Base-by-base conservation (phyloP, 2,329 filamentous ascomycete species). In the Chrysoporthe cubensis region DNA sequence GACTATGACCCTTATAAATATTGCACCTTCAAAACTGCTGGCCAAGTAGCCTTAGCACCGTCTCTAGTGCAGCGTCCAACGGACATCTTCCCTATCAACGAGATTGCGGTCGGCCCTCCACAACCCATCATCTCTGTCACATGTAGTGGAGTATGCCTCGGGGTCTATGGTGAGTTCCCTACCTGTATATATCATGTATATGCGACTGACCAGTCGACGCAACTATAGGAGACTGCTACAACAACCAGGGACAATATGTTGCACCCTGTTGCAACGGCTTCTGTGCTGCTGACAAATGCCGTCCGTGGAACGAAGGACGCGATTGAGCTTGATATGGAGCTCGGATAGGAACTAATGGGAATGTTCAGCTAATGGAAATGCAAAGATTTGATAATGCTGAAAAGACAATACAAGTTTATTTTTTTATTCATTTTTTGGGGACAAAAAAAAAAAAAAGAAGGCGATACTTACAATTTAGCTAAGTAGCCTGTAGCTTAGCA, bases 251-350 rank as follows among this genome's bases (percentile, higher is more conserved):
- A 4, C 48, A 58, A 32, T 65, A 40, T 13, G 13, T 58, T 40
- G 65, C 56, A 6, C 48, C 42, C 18, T 69, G 67, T 8, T 69
- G 67, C n/a, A 64, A 69, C n/a, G 67, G 67, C 50, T 69, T 67
- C 42, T 67, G 67, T 34, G 65, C 67, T 21, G 67, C 67, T 8
- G 44, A 57, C 5, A 64, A 58, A n/a, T 69, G 67, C 54, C 65
- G 62, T 3, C 65, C 67, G 2, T 67, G 34, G 42, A 66, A n/a
- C 11, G 40, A 43, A 34, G 50, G 48, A 2, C n/a, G 50, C 42
- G 18, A 4, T 26, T 59, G 37, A 43, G 18, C 4, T 14, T 42
- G 16, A 26, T 26, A 26, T 26, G 26, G 26, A 26, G 26, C 26
- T 26, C 26, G 26, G 26, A 26, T 26, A 26, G 26, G 26, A 26